Base-by-base conservation (phyloP, 2,329 filamentous ascomycete species). In the Metarhizium album region DNA sequence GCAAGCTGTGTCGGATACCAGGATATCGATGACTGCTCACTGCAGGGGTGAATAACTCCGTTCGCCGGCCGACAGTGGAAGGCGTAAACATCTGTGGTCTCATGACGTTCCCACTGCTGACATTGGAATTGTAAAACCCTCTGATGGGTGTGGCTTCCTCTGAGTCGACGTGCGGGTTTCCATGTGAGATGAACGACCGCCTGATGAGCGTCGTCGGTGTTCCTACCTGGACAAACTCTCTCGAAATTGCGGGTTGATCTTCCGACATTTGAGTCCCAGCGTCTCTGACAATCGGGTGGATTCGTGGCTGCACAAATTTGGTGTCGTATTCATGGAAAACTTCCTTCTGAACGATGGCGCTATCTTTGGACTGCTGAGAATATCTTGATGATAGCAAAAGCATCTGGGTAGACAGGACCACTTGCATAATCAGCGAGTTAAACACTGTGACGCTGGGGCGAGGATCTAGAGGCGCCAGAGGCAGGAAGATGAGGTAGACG, bases 281-380 rank as follows among this genome's bases (percentile, higher is more conserved):
- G 80, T 82, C 78, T 49, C 79, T 70, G 57, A 94, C 87, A 4
- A 86, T 74, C 7, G 86, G 87, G 59, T 94, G 87, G n/a, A 95
- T 79, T 11, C 84, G 79, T 2, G 93, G 93, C 61, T 94, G 89
- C 1, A 98, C 93, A 62, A 86, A 96, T 70, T 98, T 98, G 58
- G 82, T 87, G 64, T 97, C 89, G 64, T 98, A 98, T 69, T 98
- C 93, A 64, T 90, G 84, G 69, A 97, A 76, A 4, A 97, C 91
- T 67, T 97, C 87, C 59, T 86, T 89, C 58, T 95, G 89, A 52
- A 98, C 86, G 45, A 96, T 77, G 2, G 83, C 76, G 2, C 80
- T 81, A 66, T 98, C 93, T 64, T 90, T 95, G 54, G 80, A 81
- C 65, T 97, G 90, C 64, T 91, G 90, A 3, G 80, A 76, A 67